Percentiles rank a stretch among this genome's conserved stretches.
Conservation (phyloP, 2,329 filamentous ascomycete genomes). For the Beauveria sp. region DNA sequence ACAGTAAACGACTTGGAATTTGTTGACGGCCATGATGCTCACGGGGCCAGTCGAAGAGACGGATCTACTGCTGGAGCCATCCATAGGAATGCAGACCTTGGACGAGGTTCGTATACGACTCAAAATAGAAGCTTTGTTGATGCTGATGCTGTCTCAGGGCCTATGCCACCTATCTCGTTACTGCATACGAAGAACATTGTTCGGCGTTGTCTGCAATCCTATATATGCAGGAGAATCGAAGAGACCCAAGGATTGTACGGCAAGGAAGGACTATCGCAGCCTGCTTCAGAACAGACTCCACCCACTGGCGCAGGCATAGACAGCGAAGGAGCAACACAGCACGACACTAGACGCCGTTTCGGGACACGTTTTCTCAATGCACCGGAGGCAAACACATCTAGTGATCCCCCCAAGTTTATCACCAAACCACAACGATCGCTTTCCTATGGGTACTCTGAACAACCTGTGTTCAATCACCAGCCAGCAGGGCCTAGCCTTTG, state of each 20-base stretch:
- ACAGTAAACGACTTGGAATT: constrained; percentile 70
- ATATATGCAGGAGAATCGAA: constrained; percentile 20
- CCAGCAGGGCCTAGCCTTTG: neutral
- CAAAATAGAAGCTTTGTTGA: neutral
- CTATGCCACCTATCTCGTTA: constrained; percentile 24
- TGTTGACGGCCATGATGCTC: constrained; percentile 15
- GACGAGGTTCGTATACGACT: constrained; percentile 10
- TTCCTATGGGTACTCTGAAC: constrained; percentile 39
- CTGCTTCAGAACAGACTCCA: neutral
- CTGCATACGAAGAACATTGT: constrained; percentile 27
- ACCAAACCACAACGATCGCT: constrained; percentile 26
- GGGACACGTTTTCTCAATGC: constrained; percentile 4
- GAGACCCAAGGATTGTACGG: neutral
- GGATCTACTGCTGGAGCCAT: constrained; percentile 11
- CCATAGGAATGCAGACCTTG: neutral
- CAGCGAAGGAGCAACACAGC: neutral
- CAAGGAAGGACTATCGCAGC: neutral
- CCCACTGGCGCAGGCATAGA: neutral
- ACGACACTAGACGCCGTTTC: neutral
- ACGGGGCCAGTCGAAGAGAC: constrained; percentile 18
- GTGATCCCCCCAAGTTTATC: neutral
- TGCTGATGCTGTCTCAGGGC: neutral
- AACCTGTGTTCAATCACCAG: constrained; percentile 19
- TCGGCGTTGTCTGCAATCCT: constrained; percentile 26
- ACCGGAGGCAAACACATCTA: neutral